Conservation (phyloP, 148 eudicot species). For the Euryodendron excelsum region DNA sequence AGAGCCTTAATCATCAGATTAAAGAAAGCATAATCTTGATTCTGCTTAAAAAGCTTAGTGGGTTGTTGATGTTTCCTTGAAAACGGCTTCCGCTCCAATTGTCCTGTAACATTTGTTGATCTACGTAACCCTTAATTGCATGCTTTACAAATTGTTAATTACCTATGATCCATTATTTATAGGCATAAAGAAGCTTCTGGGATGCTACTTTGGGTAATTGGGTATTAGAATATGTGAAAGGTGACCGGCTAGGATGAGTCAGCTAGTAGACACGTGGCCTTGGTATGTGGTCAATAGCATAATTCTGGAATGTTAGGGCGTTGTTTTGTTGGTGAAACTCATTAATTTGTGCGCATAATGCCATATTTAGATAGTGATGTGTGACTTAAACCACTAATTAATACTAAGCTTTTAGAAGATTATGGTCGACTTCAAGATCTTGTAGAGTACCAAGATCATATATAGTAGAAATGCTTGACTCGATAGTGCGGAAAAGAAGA, state of each 20-base stretch:
- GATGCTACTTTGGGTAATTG: slow-evolving; percentile 39
- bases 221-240: slow-evolving; percentile 21
- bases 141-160: slow-evolving; percentile 11
- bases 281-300: background rate
- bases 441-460: background rate
- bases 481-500: slow-evolving; percentile 10
- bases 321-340: slow-evolving; percentile 24
- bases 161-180: background rate
- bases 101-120: slow-evolving; percentile 33
- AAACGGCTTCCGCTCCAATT: slow-evolving; percentile 35
- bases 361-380: slow-evolving; percentile 46
- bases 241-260: slow-evolving; percentile 34
- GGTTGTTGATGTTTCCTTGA: slow-evolving; percentile 37
- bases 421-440: background rate
- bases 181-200: slow-evolving; percentile 43
- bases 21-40: slow-evolving; percentile 4
- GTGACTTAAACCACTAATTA: slow-evolving; percentile 16
- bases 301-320: slow-evolving; percentile 19
- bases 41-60: slow-evolving; percentile 16
- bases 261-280: slow-evolving; percentile 39
- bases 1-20: background rate
- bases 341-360: slow-evolving; percentile 27
- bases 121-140: slow-evolving; percentile 10
- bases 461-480: background rate
- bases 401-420: slow-evolving; percentile 23